Evolutionary conservation across 176 grass and related monocot species (phyloP).

Genomic region (Stipa capillata): DNA sequence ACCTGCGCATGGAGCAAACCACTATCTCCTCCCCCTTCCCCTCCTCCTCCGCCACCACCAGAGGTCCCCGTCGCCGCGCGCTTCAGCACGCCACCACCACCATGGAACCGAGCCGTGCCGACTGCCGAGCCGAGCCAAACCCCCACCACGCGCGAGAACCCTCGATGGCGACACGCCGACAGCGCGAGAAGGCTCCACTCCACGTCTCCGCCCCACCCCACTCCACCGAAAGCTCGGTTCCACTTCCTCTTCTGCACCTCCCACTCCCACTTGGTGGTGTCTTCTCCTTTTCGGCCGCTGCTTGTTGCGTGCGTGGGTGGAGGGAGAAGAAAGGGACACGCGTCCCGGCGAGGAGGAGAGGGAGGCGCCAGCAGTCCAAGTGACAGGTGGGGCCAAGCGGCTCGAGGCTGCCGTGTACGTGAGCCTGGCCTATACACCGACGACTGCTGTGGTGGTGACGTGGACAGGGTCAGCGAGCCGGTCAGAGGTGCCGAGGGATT

Average conservation of each 20-base stretch:
- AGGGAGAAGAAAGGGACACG: constrained; percentile 4
- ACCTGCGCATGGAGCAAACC: constrained; percentile 52
- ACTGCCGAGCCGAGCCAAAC: neutral
- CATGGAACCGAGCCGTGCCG: neutral
- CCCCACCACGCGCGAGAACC: neutral
- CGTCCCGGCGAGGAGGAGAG: neutral
- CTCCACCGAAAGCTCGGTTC: neutral
- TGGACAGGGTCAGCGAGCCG: no score
- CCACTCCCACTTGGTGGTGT: neutral
- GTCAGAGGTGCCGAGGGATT: no score
- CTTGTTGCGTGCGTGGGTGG: constrained; percentile 15
- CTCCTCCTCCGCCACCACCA: neutral
- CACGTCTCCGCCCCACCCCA: neutral
- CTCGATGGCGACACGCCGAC: neutral
- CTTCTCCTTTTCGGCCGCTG: neutral
- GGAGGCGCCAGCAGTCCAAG: no score
- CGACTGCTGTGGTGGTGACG: no score
- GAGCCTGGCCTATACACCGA: neutral
- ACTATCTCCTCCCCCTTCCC: constrained; percentile 51
- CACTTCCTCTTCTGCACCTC: neutral
- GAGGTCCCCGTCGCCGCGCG: neutral
- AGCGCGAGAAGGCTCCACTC: neutral
- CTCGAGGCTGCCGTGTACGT: neutral
- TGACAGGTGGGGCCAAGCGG: neutral
- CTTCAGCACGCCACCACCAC: neutral